Conservation (phyloP, 768 basidiomycete species). For the Suillus subluteus region DNA sequence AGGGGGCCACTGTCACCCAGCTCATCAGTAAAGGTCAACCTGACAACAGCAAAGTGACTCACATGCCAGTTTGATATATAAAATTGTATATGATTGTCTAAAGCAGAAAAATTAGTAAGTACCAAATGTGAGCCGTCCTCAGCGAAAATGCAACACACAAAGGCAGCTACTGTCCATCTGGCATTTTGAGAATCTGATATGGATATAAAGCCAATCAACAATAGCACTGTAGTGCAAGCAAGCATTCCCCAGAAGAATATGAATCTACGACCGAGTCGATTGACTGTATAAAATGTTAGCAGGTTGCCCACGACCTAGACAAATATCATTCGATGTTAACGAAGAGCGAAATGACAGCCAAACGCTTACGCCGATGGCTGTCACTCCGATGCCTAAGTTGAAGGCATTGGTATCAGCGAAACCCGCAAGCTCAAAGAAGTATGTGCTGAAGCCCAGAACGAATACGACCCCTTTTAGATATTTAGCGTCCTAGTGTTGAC, state of each 20-base stretch:
- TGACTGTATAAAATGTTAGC: constrained; percentile 28
- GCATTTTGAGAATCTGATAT: constrained; percentile 19
- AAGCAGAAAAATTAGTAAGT: not conserved
- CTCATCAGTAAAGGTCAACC: not conserved
- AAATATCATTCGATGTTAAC: not conserved
- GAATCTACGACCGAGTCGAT: constrained; percentile 28
- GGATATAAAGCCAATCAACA: constrained; percentile 34
- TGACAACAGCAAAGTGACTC: constrained; percentile 4
- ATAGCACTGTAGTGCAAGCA: constrained; percentile 23
- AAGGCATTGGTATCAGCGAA: constrained; percentile 33
- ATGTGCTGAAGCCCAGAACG: constrained; percentile 32
- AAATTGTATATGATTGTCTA: constrained; percentile 37
- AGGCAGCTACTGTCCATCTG: constrained; percentile 27
- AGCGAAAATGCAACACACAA: constrained; percentile 18
- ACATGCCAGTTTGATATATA: constrained; percentile 32
- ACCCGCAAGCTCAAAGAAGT: constrained; percentile 42
- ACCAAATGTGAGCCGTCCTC: not conserved
- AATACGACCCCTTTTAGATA: constrained; percentile 28
- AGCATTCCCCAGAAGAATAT: constrained; percentile 34
- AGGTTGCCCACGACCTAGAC: constrained; percentile 30
- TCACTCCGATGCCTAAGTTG: constrained; percentile 33
- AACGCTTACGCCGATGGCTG: constrained; percentile 29
- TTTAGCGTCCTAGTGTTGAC: not conserved
- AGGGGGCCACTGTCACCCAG: constrained; percentile 26
- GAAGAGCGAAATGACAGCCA: not conserved